A percentile compares a stretch with the other conserved stretches of the same genome.
Conservation (phyloP, 2,329 filamentous ascomycete genomes). For the Stachybotrys elegans region DNA sequence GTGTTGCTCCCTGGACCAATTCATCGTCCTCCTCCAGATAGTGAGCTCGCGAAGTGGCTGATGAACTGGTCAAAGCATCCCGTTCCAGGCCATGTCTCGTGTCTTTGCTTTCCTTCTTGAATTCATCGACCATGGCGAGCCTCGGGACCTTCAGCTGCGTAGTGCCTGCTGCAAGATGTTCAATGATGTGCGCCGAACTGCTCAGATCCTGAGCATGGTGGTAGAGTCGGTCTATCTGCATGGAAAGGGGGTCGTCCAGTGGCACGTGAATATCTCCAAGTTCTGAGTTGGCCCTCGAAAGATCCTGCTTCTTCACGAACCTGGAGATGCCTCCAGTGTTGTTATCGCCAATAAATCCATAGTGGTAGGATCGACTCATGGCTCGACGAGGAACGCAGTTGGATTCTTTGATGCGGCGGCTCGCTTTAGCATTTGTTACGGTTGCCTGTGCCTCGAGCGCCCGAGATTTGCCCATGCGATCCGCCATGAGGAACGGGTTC, state of each 20-base stretch:
- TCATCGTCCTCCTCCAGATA: slow-evolving; percentile 5
- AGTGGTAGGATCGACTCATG: slow-evolving; percentile 9
- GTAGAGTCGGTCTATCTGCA: slow-evolving; percentile 24
- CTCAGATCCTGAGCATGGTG: slow-evolving; percentile 28
- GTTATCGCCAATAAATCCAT: too few relatives aligned
- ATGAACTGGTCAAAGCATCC: background rate
- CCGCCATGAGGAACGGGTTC: slow-evolving; percentile 27
- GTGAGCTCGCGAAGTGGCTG: background rate
- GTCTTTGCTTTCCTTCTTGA: too few relatives aligned
- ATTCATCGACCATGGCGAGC: too few relatives aligned
- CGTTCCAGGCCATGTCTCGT: background rate
- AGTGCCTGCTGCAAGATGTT: slow-evolving; percentile 24
- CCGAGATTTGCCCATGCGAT: slow-evolving; percentile 16
- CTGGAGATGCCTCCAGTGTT: too few relatives aligned
- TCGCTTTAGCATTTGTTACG: slow-evolving; percentile 12
- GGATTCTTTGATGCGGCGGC: slow-evolving; percentile 16
- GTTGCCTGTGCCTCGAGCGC: slow-evolving; percentile 16
- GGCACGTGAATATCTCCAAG: slow-evolving; percentile 7
- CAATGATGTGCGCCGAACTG: slow-evolving; percentile 26
- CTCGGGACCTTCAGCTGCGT: background rate
- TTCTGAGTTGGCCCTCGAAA: too few relatives aligned
- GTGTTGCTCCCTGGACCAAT: too few relatives aligned
- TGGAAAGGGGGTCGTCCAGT: slow-evolving; percentile 10
- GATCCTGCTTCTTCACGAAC: too few relatives aligned
- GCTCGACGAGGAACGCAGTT: slow-evolving; percentile 22